These are phyloP conservation scores for Elasticomyces elasticus DNA, from an alignment of 495 filamentous ascomycete species.

Conservation along the genomic window DNA sequence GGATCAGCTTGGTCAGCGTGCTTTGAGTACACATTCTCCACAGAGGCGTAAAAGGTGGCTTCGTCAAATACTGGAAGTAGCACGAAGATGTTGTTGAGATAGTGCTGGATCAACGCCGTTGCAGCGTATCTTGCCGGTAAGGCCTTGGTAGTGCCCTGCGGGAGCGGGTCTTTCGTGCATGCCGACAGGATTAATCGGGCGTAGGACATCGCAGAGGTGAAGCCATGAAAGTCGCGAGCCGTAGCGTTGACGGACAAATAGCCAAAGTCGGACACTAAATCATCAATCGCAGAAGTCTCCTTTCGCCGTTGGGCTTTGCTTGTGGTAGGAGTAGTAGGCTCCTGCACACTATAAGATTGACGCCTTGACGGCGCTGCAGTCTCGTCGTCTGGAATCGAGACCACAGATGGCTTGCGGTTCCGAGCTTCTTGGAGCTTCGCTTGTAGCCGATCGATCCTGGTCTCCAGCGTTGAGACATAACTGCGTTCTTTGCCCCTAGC, in stretches of 20 bases:
- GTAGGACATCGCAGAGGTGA: slow-evolving; percentile 75
- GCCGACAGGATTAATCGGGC: slow-evolving; percentile 70
- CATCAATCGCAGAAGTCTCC: slow-evolving; percentile 35
- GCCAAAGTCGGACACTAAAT: slow-evolving; percentile 38
- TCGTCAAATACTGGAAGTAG: slow-evolving; percentile 74
- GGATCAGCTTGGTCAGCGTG: slow-evolving; percentile 51
- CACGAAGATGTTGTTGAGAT: slow-evolving; percentile 67
- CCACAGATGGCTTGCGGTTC: slow-evolving; percentile 40
- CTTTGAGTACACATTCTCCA: slow-evolving; percentile 68
- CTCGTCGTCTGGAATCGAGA: slow-evolving; percentile 28
- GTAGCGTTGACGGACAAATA: slow-evolving; percentile 70
- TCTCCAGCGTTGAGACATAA: slow-evolving; percentile 86
- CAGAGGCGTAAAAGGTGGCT: slow-evolving; percentile 58
- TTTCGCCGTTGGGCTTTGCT: slow-evolving; percentile 27
- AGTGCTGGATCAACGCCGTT: slow-evolving; percentile 62
- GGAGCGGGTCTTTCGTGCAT: slow-evolving; percentile 54
- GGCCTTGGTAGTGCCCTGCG: slow-evolving; percentile 43
- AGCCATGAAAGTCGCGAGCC: slow-evolving; percentile 81
- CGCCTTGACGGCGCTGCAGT: slow-evolving; percentile 24
- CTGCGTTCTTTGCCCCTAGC: slow-evolving; percentile 88
- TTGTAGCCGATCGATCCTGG: slow-evolving; percentile 76
- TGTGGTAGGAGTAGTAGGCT: slow-evolving; percentile 15
- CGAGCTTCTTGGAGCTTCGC: slow-evolving; percentile 54
- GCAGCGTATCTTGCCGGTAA: slow-evolving; percentile 59
- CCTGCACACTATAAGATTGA: slow-evolving; percentile 22